Conservation (phyloP, 73 alveolate genomes). For the Breviolum minutum region DNA sequence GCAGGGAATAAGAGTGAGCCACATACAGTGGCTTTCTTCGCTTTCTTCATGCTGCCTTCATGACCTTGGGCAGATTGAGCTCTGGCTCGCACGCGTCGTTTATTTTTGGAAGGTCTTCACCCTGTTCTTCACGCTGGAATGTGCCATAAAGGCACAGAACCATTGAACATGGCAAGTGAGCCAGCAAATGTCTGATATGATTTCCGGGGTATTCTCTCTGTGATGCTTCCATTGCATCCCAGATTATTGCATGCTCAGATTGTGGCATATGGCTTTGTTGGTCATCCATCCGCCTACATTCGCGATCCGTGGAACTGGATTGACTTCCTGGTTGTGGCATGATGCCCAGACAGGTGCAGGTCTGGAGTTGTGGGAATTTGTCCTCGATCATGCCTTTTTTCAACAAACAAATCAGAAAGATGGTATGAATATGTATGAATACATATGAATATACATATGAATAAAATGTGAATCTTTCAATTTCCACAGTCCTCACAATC, state of each 20-base stretch:
- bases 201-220: not conserved
- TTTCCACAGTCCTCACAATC: too few species aligned
- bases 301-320: slow-evolving; percentile 91
- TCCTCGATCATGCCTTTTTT: not conserved
- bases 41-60: too few species aligned
- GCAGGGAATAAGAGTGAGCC: too few species aligned
- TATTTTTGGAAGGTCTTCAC: slow-evolving; percentile 16
- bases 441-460: too few species aligned
- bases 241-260: not conserved
- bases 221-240: not conserved
- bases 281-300: slow-evolving; percentile 61
- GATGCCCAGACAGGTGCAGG: not conserved
- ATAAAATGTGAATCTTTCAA: not conserved
- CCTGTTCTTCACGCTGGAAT: slow-evolving; percentile 54
- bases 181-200: too few species aligned
- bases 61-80: too few species aligned
- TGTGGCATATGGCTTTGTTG: slow-evolving; percentile 83
- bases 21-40: too few species aligned
- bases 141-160: slow-evolving; percentile 40
- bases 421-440: too few species aligned
- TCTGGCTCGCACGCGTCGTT: too few species aligned
- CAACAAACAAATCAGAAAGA: too few species aligned
- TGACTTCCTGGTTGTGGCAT: slow-evolving; percentile 57
- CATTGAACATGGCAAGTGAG: not conserved
- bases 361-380: not conserved